Percentiles rank a stretch among this genome's conserved stretches.
These are phyloP conservation scores for Pythium monospermum DNA, from an alignment of 352 stramenopile species.

Conservation along the genomic window DNA sequence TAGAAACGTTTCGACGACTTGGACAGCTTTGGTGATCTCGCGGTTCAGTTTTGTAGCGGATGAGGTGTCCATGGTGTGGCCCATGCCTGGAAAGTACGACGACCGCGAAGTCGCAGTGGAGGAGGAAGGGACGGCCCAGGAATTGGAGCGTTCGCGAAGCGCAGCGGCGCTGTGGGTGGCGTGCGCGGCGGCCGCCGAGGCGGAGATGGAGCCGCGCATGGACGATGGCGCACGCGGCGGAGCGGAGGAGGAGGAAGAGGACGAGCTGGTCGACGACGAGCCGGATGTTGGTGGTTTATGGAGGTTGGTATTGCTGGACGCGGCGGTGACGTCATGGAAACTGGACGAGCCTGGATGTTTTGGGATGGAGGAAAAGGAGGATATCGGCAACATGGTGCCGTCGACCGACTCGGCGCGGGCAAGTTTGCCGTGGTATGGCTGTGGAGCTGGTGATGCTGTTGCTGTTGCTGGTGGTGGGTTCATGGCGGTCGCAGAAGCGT, in stretches of 20 bases:
- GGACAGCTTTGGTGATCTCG: constrained; percentile 91
- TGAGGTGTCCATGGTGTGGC: constrained; percentile 52
- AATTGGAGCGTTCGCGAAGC: constrained; percentile 57
- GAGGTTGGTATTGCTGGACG: neutral
- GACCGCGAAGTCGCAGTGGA: constrained; percentile 1
- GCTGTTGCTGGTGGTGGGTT: too few species aligned
- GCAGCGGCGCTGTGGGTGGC: constrained; percentile 31
- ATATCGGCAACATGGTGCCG: constrained; percentile 21
- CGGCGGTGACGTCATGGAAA: constrained; percentile 10
- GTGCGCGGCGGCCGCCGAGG: constrained; percentile 16
- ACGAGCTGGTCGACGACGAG: neutral
- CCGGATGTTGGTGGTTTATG: neutral
- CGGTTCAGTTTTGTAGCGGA: constrained; percentile 54
- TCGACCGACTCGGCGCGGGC: constrained; percentile 39
- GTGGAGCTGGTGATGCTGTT: too few species aligned
- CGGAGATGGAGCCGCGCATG: constrained; percentile 15
- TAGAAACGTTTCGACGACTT: constrained; percentile 92
- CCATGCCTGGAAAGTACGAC: constrained; percentile 26
- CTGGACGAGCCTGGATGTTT: too few species aligned
- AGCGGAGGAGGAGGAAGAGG: constrained; percentile 1
- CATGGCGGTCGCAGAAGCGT: too few species aligned
- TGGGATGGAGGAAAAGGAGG: neutral
- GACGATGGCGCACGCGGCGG: constrained; percentile 1
- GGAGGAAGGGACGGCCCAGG: constrained; percentile 28
- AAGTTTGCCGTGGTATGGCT: constrained; percentile 27